Evolutionary conservation across 352 stramenopile species (phyloP).

Genomic region (Blastocystis sp.): DNA sequence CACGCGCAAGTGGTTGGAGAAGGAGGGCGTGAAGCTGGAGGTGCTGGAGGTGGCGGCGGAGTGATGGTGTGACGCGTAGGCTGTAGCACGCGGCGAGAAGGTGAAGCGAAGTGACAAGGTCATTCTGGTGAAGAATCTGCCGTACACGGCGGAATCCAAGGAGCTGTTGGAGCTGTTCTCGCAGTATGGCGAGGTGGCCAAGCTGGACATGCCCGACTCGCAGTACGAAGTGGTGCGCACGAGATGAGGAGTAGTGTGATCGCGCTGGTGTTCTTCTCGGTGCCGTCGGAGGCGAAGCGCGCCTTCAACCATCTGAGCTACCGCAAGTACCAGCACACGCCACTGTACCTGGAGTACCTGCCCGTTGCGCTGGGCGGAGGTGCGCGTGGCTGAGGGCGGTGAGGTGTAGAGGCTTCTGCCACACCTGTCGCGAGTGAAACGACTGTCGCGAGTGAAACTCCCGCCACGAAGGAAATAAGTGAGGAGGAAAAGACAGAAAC

Average conservation of each 20-base stretch:
- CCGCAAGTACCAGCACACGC: conserved; percentile 93
- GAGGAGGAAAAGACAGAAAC: conserved; percentile 68
- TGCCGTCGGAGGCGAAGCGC: conserved; percentile 87
- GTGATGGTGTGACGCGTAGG: conserved; percentile 20
- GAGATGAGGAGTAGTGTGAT: conserved; percentile 75
- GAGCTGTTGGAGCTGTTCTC: conserved; percentile 91
- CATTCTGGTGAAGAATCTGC: conserved; percentile 96
- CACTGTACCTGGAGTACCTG: conserved; percentile 96
- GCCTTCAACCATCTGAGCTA: conserved; percentile 95
- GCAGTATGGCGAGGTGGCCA: conserved; percentile 81
- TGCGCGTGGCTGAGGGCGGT: background rate
- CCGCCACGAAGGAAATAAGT: conserved; percentile 47
- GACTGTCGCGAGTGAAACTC: background rate
- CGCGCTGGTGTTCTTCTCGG: conserved; percentile 89
- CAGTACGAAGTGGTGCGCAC: conserved; percentile 72
- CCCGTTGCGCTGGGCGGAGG: conserved; percentile 79
- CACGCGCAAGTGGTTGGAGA: conserved; percentile 92
- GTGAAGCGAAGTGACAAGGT: conserved; percentile 86
- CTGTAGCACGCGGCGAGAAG: conserved; percentile 72
- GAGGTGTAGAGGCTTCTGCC: no score
- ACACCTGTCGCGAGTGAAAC: no score
- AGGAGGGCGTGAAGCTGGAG: conserved; percentile 88
- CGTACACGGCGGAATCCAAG: conserved; percentile 86
- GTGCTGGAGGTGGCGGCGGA: conserved; percentile 81
- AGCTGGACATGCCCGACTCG: conserved; percentile 85